Conservation (phyloP, 1,284 basidiomycete species). For the Cystobasidiaceae sp. region DNA sequence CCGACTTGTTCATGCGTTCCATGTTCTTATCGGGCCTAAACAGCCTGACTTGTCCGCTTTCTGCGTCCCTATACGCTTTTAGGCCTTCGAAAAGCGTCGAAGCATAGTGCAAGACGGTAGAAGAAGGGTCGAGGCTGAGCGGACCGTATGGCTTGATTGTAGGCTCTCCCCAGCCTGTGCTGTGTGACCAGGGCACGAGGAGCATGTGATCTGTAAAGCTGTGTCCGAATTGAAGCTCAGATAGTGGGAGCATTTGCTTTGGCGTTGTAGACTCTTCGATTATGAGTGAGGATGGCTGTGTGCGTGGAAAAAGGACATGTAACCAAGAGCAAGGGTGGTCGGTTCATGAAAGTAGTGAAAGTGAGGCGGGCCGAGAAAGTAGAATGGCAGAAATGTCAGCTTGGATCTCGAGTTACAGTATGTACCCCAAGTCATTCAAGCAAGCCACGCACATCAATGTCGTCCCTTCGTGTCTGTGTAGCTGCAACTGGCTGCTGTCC, state of each 20-base stretch:
- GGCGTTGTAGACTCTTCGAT: constrained; percentile 39
- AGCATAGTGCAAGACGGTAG: constrained; percentile 90
- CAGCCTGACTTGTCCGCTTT: constrained; percentile 67
- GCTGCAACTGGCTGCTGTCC: too few species aligned
- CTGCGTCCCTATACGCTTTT: constrained; percentile 83
- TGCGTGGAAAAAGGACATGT: too few species aligned
- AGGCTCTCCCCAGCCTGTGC: constrained; percentile 74
- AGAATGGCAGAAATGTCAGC: too few species aligned
- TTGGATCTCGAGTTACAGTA: too few species aligned
- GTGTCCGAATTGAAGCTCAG: constrained; percentile 53
- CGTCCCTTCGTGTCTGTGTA: too few species aligned
- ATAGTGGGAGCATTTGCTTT: constrained; percentile 47
- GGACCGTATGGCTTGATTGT: constrained; percentile 77
- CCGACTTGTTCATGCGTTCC: constrained; percentile 63
- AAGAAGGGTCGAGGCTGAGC: constrained; percentile 70
- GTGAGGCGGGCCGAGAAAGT: not conserved
- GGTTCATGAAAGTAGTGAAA: not conserved
- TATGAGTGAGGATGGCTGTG: constrained; percentile 31
- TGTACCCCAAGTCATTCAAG: too few species aligned
- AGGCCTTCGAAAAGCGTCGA: constrained; percentile 85
- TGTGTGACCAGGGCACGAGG: constrained; percentile 67
- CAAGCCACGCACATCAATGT: too few species aligned
- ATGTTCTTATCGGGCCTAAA: constrained; percentile 99
- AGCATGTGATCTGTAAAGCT: constrained; percentile 88
- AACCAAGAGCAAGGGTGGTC: not conserved